Percentiles rank a stretch among this genome's conserved stretches.
Conservation (phyloP, 306 rosid species). For the Pterocarpus macrocarpus region DNA sequence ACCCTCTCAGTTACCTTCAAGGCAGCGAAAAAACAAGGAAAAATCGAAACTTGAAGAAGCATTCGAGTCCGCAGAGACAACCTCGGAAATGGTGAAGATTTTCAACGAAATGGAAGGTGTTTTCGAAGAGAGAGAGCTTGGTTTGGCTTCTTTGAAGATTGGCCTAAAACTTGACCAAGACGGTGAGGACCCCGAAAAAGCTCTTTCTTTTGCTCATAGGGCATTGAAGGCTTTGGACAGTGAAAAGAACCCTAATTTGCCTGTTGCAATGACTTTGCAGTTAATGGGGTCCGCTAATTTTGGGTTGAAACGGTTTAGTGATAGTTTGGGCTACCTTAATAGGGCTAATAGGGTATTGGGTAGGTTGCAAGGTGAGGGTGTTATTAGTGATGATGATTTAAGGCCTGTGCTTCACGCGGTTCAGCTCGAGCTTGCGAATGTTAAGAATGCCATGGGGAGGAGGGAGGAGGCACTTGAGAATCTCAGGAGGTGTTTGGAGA, state of each 20-base stretch:
- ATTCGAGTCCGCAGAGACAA: conserved; percentile 76
- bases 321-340: conserved; percentile 84
- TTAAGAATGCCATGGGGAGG: conserved; percentile 88
- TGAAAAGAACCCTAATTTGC: conserved; percentile 64
- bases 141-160: conserved; percentile 80
- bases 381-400: conserved; percentile 58
- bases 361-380: conserved; percentile 71
- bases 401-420: conserved; percentile 91
- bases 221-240: conserved; percentile 77
- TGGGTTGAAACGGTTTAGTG: conserved; percentile 77
- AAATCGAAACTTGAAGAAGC: conserved; percentile 79
- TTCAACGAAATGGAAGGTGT: conserved; percentile 76
- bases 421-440: conserved; percentile 83
- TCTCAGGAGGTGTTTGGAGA: conserved; percentile 83
- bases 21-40: conserved; percentile 74
- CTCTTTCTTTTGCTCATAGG: conserved; percentile 69
- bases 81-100: conserved; percentile 68
- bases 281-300: conserved; percentile 78
- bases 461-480: conserved; percentile 91
- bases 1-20: conserved; percentile 61
- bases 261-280: conserved; percentile 86
- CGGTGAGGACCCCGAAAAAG: conserved; percentile 86
- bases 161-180: conserved; percentile 89
- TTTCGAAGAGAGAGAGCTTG: conserved; percentile 77
- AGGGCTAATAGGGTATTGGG: conserved; percentile 78